Evolutionary conservation across 2,329 filamentous ascomycete species (phyloP).

Genomic region (Aureobasidium sp.): DNA sequence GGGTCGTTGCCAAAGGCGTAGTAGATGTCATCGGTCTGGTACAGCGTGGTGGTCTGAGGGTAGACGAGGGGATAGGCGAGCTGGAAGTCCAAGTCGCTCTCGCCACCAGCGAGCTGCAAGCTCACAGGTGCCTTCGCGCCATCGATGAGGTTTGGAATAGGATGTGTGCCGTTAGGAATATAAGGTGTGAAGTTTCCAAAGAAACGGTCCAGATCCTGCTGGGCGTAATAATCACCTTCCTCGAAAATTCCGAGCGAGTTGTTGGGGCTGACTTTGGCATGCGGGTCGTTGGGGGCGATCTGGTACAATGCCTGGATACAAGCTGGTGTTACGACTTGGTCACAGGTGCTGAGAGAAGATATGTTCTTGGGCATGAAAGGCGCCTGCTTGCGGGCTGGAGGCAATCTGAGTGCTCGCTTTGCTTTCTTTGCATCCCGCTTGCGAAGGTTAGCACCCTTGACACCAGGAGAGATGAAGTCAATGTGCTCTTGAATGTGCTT

Average conservation of each 20-base stretch:
- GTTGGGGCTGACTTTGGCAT: constrained; percentile 16
- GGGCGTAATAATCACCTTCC: constrained; percentile 35
- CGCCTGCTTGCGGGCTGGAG: not conserved
- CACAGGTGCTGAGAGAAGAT: constrained; percentile 16
- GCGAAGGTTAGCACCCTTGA: constrained; percentile 19
- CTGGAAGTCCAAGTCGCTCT: constrained; percentile 43
- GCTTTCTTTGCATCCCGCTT: constrained; percentile 10
- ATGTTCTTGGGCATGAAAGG: constrained; percentile 14
- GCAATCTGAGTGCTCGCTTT: constrained; percentile 1
- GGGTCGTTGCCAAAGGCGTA: constrained; percentile 25
- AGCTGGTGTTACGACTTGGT: constrained; percentile 19
- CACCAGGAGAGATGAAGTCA: constrained; percentile 24
- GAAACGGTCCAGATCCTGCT: constrained; percentile 38
- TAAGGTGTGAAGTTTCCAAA: constrained; percentile 25
- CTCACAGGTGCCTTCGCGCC: constrained; percentile 19
- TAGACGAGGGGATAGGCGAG: constrained; percentile 42
- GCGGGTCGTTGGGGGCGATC: constrained; percentile 16
- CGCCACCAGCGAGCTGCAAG: constrained; percentile 26
- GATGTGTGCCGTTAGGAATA: constrained; percentile 20
- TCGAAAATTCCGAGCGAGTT: constrained; percentile 36
- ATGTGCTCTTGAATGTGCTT: constrained; percentile 18
- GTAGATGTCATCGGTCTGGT: constrained; percentile 36
- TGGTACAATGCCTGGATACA: constrained; percentile 20
- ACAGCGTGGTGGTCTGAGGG: constrained; percentile 42
- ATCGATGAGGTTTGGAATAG: constrained; percentile 21